Conservation (phyloP, 2,329 filamentous ascomycete genomes). For the Alternaria rosae region DNA sequence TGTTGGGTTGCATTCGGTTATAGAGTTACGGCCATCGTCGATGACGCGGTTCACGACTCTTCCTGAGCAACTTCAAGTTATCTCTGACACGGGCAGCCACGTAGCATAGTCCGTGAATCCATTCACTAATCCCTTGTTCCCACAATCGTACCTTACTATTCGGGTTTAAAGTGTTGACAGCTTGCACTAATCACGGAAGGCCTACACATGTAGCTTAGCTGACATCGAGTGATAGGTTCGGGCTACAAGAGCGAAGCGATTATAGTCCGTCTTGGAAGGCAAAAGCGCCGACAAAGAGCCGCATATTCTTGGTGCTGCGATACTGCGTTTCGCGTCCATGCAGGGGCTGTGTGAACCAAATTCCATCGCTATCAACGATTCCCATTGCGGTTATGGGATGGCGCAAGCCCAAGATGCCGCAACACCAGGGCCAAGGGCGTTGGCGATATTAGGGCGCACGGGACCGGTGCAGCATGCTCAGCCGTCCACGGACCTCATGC, state of each 20-base stretch:
- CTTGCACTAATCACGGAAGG: background rate
- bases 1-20: background rate
- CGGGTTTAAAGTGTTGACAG: background rate
- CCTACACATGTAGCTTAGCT: background rate
- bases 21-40: background rate
- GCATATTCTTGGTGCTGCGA: background rate
- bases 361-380: background rate
- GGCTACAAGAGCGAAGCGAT: background rate
- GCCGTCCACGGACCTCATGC: background rate
- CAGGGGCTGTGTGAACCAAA: background rate
- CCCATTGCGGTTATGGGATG: background rate
- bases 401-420: background rate
- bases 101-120: conserved; percentile 10
- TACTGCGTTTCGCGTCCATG: background rate
- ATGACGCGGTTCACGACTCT: background rate
- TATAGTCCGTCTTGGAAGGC: background rate
- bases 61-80: background rate
- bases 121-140: background rate
- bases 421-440: background rate
- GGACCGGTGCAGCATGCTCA: background rate
- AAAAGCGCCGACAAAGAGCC: background rate
- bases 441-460: background rate
- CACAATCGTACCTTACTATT: background rate
- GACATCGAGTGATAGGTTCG: background rate
- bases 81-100: background rate